A percentile compares a stretch with the other conserved stretches of the same genome.
phyloP scores from a whole-genome alignment of 2,329 filamentous ascomycete genomes.

The Emmonsiellopsis sp. region DNA sequence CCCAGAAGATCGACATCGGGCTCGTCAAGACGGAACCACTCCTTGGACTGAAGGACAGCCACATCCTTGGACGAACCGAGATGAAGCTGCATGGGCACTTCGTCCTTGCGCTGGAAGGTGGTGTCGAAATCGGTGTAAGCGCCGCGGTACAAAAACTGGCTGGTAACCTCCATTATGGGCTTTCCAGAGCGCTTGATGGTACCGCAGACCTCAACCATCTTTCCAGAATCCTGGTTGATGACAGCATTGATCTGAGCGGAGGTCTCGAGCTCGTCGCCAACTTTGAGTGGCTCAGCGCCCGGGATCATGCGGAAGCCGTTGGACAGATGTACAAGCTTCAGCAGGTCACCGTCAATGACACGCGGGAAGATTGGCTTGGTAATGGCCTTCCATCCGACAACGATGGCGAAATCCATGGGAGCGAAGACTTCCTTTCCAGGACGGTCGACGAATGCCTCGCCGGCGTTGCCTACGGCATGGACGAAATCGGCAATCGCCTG shows the following conservation, averaged over 20 bases:
- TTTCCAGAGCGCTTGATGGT: slow-evolving; percentile 78
- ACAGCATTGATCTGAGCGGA: slow-evolving; percentile 95
- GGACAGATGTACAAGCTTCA: slow-evolving; percentile 93
- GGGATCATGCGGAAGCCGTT: slow-evolving; percentile 98
- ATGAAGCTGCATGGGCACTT: slow-evolving; percentile 90
- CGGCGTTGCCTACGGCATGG: slow-evolving; percentile 96
- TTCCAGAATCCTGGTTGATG: slow-evolving; percentile 94
- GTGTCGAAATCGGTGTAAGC: slow-evolving; percentile 90
- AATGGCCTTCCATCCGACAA: slow-evolving; percentile 98
- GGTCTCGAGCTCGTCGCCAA: slow-evolving; percentile 84
- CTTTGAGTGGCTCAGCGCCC: slow-evolving; percentile 87
- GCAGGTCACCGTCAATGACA: slow-evolving; percentile 86
- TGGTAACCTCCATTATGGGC: slow-evolving; percentile 96
- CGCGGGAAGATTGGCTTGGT: slow-evolving; percentile 98
- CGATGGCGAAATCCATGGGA: slow-evolving; percentile 97
- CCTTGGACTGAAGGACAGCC: slow-evolving; percentile 87
- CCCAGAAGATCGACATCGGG: slow-evolving; percentile 78
- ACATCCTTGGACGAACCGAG: slow-evolving; percentile 83
- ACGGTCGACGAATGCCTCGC: slow-evolving; percentile 92
- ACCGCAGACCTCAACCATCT: slow-evolving; percentile 99
- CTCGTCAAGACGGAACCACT: slow-evolving; percentile 90
- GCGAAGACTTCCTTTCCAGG: slow-evolving; percentile 90
- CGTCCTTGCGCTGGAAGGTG: slow-evolving; percentile 95
- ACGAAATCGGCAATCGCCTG: slow-evolving; percentile 97
- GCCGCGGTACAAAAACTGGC: slow-evolving; percentile 94